Conservation (phyloP, 2,329 filamentous ascomycete species). For the Colletotrichum brevisporum region DNA sequence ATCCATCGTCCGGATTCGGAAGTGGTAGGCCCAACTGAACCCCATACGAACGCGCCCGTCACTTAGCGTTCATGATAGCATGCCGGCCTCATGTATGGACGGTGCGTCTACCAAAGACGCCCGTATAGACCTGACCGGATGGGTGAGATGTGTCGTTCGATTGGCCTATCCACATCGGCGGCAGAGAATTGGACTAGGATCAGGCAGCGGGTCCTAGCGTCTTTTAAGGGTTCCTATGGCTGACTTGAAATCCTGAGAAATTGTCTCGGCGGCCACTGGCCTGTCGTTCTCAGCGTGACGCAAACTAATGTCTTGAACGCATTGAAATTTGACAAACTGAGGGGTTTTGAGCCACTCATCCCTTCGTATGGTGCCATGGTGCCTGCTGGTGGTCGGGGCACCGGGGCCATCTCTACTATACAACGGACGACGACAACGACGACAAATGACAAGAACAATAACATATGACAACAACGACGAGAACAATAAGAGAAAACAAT, state of each 20-base stretch:
- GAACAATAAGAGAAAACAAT: too few relatives aligned
- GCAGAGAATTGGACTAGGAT: neutral
- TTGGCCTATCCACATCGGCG: neutral
- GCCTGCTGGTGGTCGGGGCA: neutral
- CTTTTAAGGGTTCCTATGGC: neutral
- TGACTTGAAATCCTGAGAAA: neutral
- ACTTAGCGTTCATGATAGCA: neutral
- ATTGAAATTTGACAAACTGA: neutral
- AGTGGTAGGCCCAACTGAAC: neutral
- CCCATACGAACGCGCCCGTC: slow-evolving; percentile 10
- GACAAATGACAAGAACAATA: too few relatives aligned
- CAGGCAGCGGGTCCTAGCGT: neutral
- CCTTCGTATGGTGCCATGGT: neutral
- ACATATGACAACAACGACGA: too few relatives aligned
- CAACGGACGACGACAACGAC: too few relatives aligned
- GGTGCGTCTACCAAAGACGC: neutral
- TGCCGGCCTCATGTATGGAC: slow-evolving; percentile 4
- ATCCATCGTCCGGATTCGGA: slow-evolving; percentile 38
- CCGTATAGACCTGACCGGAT: neutral
- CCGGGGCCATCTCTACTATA: neutral
- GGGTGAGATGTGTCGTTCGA: neutral
- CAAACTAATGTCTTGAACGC: slow-evolving; percentile 20
- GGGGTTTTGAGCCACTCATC: neutral
- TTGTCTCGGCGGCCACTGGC: neutral
- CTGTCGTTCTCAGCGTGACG: neutral